Conservation (phyloP, 371 early-diverging fungal species). For the Umbelopsis sp. region DNA sequence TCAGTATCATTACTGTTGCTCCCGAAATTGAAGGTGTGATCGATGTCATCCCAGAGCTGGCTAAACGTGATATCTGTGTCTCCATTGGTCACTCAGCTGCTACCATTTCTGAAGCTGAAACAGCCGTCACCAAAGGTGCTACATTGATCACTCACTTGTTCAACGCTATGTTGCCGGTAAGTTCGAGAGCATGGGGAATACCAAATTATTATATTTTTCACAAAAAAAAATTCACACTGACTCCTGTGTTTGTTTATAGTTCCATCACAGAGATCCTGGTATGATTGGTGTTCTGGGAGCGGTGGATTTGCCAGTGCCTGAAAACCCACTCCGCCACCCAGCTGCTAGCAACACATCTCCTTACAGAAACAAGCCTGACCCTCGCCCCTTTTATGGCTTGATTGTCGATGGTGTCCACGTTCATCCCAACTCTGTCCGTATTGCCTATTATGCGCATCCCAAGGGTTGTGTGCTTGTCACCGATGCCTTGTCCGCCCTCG, state of each 20-base stretch:
- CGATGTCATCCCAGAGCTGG: conserved; percentile 67
- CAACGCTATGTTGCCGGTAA: conserved; percentile 71
- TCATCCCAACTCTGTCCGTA: conserved; percentile 79
- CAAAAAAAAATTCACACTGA: too few species aligned
- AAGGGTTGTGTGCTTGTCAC: conserved; percentile 75
- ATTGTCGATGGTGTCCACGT: conserved; percentile 84
- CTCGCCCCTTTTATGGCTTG: conserved; percentile 77
- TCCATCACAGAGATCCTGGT: conserved; percentile 84
- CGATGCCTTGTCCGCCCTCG: conserved; percentile 77
- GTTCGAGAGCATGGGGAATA: background rate
- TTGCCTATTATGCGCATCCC: conserved; percentile 80
- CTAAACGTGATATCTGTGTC: conserved; percentile 63
- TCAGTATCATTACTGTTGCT: conserved; percentile 74
- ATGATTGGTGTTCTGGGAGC: conserved; percentile 76
- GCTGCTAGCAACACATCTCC: conserved; percentile 36
- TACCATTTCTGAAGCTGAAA: conserved; percentile 64
- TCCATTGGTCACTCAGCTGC: conserved; percentile 76
- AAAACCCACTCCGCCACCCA: conserved; percentile 35
- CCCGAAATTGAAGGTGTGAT: conserved; percentile 77
- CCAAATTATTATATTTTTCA: too few species aligned
- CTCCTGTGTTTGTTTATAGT: conserved; percentile 28
- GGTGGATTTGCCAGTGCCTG: conserved; percentile 40
- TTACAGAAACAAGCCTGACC: conserved; percentile 39
- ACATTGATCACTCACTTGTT: conserved; percentile 76
- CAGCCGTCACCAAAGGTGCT: conserved; percentile 66